Conservation (phyloP, 2,329 filamentous ascomycete species). For the Cadophora sp. region DNA sequence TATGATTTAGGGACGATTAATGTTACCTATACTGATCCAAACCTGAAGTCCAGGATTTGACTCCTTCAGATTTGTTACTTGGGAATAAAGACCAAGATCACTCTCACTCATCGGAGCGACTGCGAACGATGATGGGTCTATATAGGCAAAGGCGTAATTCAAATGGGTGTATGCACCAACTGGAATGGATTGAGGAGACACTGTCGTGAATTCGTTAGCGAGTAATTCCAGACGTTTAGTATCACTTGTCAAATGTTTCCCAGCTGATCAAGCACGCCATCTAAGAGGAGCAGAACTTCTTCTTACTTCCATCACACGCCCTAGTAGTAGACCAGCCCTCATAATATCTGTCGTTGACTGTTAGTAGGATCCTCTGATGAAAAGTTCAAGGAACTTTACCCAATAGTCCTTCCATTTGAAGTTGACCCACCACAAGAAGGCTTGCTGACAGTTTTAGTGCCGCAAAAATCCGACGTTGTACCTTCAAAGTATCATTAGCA, state of each 20-base stretch:
- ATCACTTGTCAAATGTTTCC: too few relatives aligned
- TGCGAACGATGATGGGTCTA: conserved; percentile 47
- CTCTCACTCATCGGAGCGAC: conserved; percentile 39
- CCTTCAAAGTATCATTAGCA: background rate
- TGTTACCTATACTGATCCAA: conserved; percentile 13
- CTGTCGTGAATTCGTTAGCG: background rate
- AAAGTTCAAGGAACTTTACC: background rate
- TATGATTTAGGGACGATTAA: too few relatives aligned
- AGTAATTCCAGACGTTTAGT: too few relatives aligned
- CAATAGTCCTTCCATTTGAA: conserved; percentile 27
- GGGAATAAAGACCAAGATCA: conserved; percentile 21
- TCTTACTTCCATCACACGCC: background rate
- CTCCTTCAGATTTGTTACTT: conserved; percentile 29
- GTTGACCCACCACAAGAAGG: conserved; percentile 14
- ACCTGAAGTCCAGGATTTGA: conserved; percentile 19
- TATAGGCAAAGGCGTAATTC: conserved; percentile 50
- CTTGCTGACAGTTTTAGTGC: background rate
- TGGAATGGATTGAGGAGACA: background rate
- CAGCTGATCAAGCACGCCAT: too few relatives aligned
- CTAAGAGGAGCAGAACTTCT: too few relatives aligned
- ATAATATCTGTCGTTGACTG: conserved; percentile 1
- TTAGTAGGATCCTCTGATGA: background rate
- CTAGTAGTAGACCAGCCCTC: conserved; percentile 7
- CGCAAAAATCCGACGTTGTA: conserved; percentile 12
- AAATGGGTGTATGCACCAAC: conserved; percentile 32